A percentile compares a stretch with the other conserved stretches of the same genome.
These are phyloP conservation scores for Musa troglodytarum DNA, from an alignment of 176 grass and related monocot genomes.

Conservation along the genomic window DNA sequence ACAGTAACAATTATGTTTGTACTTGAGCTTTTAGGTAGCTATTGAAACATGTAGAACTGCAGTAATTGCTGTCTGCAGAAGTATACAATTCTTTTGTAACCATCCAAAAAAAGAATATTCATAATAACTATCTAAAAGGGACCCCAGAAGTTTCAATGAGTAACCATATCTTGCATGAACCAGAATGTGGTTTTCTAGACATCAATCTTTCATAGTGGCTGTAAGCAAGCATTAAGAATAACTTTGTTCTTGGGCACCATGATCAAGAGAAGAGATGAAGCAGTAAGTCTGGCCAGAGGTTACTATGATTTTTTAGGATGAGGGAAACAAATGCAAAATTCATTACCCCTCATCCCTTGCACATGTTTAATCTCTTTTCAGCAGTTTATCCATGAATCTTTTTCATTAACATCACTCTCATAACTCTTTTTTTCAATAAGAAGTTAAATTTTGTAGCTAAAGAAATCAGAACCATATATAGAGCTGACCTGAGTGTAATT, in stretches of 20 bases:
- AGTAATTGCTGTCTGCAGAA: no score
- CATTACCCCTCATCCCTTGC: not conserved
- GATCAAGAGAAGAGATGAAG: not conserved
- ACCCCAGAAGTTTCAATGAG: not conserved
- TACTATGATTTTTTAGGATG: not conserved
- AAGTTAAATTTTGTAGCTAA: no score
- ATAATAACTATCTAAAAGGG: no score
- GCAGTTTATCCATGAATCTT: not conserved
- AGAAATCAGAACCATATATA: not conserved
- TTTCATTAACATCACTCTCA: no score
- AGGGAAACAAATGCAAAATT: not conserved
- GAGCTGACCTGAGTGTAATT: constrained; percentile 79
- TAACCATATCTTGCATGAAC: not conserved
- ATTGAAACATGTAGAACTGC: no score
- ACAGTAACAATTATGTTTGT: no score
- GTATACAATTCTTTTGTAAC: no score
- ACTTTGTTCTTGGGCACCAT: not conserved
- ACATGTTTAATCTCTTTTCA: not conserved
- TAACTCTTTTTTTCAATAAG: no score
- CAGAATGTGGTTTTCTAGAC: not conserved
- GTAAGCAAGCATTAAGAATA: not conserved
- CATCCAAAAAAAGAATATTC: no score
- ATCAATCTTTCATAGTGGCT: not conserved
- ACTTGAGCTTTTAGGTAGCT: no score
- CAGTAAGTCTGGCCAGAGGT: no score